Percentiles rank a stretch among this genome's conserved stretches.
phyloP scores from a whole-genome alignment of 495 filamentous ascomycete species.

The Aspergillus saccharolyticus region DNA sequence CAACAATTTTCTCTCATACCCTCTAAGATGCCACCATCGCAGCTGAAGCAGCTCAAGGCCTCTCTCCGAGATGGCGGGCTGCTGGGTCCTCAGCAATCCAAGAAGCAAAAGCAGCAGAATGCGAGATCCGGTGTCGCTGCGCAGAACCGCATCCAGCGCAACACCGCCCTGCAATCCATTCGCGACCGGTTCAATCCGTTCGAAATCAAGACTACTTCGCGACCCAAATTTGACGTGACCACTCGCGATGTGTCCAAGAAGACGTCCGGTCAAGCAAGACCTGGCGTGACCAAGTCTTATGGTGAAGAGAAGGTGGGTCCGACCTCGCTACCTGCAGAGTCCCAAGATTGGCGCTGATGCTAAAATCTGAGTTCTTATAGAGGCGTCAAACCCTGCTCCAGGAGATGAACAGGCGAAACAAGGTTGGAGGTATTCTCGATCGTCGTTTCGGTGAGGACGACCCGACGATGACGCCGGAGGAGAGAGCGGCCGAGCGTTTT shows the following conservation, averaged over 20 bases:
- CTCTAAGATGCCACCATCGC: constrained; percentile 81
- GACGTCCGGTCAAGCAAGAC: constrained; percentile 54
- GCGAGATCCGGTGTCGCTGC: constrained; percentile 55
- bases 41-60: constrained; percentile 90
- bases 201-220: constrained; percentile 71
- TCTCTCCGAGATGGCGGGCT: constrained; percentile 84
- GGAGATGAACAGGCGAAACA: constrained; percentile 81
- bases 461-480: constrained; percentile 86
- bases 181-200: constrained; percentile 97
- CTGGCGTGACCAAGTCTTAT: constrained; percentile 75
- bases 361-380: constrained; percentile 37
- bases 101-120: constrained; percentile 79
- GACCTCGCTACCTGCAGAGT: not conserved
- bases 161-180: constrained; percentile 71
- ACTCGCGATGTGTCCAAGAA: constrained; percentile 48
- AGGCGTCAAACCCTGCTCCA: constrained; percentile 73
- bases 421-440: constrained; percentile 88
- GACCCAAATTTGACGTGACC: constrained; percentile 71
- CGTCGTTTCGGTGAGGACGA: constrained; percentile 95
- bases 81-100: constrained; percentile 81
- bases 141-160: constrained; percentile 65
- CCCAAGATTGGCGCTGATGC: constrained; percentile 7
- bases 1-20: not conserved
- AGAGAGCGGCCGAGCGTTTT: constrained; percentile 87
- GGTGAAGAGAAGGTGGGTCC: constrained; percentile 76